Percentiles rank a stretch among this genome's conserved stretches.
These are phyloP conservation scores for Arthrocladium fulminans DNA, from an alignment of 2,329 filamentous ascomycete species.

Conservation along the genomic window DNA sequence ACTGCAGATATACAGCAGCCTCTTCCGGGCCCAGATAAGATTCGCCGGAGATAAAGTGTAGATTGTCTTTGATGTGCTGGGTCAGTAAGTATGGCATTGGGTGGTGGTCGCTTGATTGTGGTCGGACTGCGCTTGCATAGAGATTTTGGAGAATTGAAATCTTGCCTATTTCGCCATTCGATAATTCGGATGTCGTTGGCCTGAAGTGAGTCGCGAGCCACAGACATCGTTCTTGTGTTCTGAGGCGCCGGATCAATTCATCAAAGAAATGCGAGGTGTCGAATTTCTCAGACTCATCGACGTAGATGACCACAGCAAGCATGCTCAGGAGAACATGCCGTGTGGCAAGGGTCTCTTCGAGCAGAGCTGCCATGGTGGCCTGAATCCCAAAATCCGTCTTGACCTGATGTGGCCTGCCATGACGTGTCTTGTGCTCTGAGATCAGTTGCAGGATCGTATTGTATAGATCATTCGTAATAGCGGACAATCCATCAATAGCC, in stretches of 20 bases:
- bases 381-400: conserved; percentile 39
- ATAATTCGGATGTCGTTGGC: conserved; percentile 25
- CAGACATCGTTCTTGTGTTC: conserved; percentile 60
- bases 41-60: conserved; percentile 41
- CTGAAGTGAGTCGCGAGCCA: conserved; percentile 48
- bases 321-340: conserved; percentile 72
- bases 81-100: conserved; percentile 37
- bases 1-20: conserved; percentile 58
- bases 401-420: conserved; percentile 1
- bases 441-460: conserved; percentile 40
- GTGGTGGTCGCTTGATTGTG: conserved; percentile 31
- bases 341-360: conserved; percentile 67
- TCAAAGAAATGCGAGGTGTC: conserved; percentile 50
- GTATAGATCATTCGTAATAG: conserved; percentile 44
- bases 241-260: conserved; percentile 60
- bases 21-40: conserved; percentile 46
- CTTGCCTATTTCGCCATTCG: conserved; percentile 23
- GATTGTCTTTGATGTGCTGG: conserved; percentile 35
- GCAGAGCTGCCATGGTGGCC: conserved; percentile 64
- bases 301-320: conserved; percentile 71
- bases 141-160: conserved; percentile 36
- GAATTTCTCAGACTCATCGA: conserved; percentile 63
- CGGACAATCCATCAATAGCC: conserved; percentile 47
- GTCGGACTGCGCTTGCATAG: conserved; percentile 36
- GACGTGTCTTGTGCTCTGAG: conserved; percentile 1